These are phyloP conservation scores for Penicillium cinerascens DNA, from an alignment of 495 filamentous ascomycete species.

Conservation along the genomic window DNA sequence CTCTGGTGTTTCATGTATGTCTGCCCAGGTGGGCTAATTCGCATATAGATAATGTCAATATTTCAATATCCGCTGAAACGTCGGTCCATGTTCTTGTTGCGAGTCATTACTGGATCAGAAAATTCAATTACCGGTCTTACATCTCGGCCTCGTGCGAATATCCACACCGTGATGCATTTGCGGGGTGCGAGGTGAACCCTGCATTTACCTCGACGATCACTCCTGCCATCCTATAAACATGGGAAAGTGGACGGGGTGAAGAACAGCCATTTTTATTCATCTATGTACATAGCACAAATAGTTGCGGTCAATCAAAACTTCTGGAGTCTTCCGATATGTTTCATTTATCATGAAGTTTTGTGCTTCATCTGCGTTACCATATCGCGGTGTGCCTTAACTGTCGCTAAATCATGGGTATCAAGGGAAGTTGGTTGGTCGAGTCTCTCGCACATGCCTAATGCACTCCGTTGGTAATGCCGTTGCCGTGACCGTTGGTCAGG, in stretches of 20 bases:
- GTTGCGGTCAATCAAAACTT: no score
- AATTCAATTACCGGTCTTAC: neutral
- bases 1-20: slow-evolving; percentile 7
- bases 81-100: neutral
- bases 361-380: neutral
- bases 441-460: slow-evolving; percentile 1
- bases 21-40: neutral
- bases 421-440: neutral
- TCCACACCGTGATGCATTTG: neutral
- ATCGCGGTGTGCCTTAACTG: neutral
- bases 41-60: slow-evolving; percentile 1
- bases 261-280: neutral
- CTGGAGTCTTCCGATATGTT: neutral
- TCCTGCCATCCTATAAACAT: neutral
- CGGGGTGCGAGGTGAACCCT: neutral
- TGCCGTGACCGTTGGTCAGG: slow-evolving; percentile 4
- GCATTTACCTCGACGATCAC: neutral
- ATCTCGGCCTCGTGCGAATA: no score
- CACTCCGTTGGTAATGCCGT: slow-evolving; percentile 16
- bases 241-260: neutral
- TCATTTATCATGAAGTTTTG: neutral
- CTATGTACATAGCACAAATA: neutral
- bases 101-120: neutral
- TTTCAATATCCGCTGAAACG: neutral
- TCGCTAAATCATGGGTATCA: slow-evolving; percentile 4